Evolutionary conservation across 1,284 basidiomycete species (phyloP).

Genomic region (Thecaphora thlaspeos): DNA sequence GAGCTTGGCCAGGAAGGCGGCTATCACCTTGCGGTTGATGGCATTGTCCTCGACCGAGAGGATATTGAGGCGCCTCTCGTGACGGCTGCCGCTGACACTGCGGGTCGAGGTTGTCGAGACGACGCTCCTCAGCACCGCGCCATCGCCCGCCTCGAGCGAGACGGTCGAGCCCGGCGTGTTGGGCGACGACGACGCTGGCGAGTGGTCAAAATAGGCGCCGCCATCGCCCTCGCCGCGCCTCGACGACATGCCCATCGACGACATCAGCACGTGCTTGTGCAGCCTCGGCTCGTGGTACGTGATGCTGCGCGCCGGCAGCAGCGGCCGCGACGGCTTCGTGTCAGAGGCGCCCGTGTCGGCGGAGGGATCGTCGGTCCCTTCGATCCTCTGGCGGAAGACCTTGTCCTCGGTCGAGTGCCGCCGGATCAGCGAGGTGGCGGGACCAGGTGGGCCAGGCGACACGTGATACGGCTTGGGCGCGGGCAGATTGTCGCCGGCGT

Average conservation of each 20-base stretch:
- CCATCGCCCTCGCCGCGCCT: constrained; percentile 7
- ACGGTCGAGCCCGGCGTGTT: constrained; percentile 58
- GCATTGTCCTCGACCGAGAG: constrained; percentile 53
- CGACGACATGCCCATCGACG: constrained; percentile 24
- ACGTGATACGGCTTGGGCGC: constrained; percentile 34
- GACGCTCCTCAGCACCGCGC: constrained; percentile 61
- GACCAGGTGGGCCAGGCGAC: constrained; percentile 42
- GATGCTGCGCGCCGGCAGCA: constrained; percentile 49
- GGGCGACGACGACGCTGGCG: constrained; percentile 38
- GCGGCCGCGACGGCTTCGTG: constrained; percentile 22
- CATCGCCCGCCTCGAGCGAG: constrained; percentile 61
- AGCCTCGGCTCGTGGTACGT: constrained; percentile 52
- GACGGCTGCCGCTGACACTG: constrained; percentile 4
- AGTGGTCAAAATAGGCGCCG: constrained; percentile 29
- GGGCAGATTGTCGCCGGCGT: constrained; percentile 6
- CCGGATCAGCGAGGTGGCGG: constrained; percentile 32
- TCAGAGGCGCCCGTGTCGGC: constrained; percentile 1
- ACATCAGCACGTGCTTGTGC: constrained; percentile 47
- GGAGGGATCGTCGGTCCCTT: constrained; percentile 13
- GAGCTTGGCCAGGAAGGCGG: constrained; percentile 34
- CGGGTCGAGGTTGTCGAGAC: constrained; percentile 17
- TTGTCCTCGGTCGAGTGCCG: constrained; percentile 48
- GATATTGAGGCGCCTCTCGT: constrained; percentile 26
- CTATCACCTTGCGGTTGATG: constrained; percentile 47
- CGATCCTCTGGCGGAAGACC: constrained; percentile 11